Conservation (phyloP, 73 alveolate genomes). For the Paramecium primaurelia region DNA sequence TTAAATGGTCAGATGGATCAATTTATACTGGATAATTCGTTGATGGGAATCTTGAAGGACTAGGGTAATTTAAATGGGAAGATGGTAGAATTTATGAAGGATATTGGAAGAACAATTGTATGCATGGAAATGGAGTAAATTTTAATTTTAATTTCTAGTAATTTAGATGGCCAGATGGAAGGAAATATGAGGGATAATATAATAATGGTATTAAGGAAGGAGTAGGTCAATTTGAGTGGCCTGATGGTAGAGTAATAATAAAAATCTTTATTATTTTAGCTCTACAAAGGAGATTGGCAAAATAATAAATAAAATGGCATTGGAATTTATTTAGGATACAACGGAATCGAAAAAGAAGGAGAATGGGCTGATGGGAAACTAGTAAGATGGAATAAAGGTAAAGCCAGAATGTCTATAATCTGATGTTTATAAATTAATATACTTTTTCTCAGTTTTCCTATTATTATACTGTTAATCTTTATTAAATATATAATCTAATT, state of each 20-base stretch:
- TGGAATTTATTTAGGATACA: slow-evolving; percentile 51
- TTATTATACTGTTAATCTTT: too few species aligned
- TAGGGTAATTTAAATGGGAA: slow-evolving; percentile 65
- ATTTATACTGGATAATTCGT: slow-evolving; percentile 63
- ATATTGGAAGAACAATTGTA: slow-evolving; percentile 65
- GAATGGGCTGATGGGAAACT: slow-evolving; percentile 66
- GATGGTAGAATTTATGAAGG: slow-evolving; percentile 67
- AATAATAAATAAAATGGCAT: slow-evolving; percentile 63
- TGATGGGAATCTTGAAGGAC: slow-evolving; percentile 69
- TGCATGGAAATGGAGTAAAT: slow-evolving; percentile 53
- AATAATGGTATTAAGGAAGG: slow-evolving; percentile 71
- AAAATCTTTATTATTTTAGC: neutral
- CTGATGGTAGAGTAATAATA: slow-evolving; percentile 73
- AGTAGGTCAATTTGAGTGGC: slow-evolving; percentile 77
- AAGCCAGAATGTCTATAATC: neutral
- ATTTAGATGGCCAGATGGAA: slow-evolving; percentile 68
- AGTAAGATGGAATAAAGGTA: slow-evolving; percentile 50
- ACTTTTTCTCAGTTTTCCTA: neutral
- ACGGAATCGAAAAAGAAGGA: slow-evolving; percentile 61
- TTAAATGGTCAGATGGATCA: slow-evolving; percentile 74
- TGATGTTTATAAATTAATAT: neutral
- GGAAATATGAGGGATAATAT: slow-evolving; percentile 74
- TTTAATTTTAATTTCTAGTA: neutral
- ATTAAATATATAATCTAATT: too few species aligned
- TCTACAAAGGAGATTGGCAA: slow-evolving; percentile 56